Evolutionary conservation across 2,329 filamentous ascomycete species (phyloP), one percentile per base, ranked within the genome.

Genomic region (Pezicula rhizophila): DNA sequence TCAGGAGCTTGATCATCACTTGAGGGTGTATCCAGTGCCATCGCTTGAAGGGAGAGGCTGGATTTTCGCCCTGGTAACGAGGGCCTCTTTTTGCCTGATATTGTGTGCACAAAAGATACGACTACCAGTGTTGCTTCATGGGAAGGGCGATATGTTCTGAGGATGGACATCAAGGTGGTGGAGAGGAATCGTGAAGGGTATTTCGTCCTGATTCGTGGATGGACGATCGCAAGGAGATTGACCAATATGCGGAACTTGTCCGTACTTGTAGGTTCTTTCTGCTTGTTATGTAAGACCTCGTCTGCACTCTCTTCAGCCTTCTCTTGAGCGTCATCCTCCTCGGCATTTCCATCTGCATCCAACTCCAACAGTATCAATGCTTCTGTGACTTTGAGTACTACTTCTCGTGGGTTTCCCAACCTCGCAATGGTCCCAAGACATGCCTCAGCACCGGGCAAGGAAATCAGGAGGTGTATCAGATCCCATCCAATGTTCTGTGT

Each of bases 401-500:
- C 85, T 66, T 93, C 88, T 45, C 87, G 75, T 1, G 88, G 88
- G 62, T 92, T 93, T 45, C 87, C 88, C 35, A 89, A 74, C 20
- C 83, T 78, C 28, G 87, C 87, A 46, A 92, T 82, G 26, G 84
- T 86, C 62, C 85, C 79, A 14, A 92, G 73, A 62, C 87, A 90
- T 55, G 75, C 67, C 57, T 86, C 82, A n/a, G 83, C 84, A 11
- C 77, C 80, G 1, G 85, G 75, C 5, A 89, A 69, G 33, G 80
- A 75, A 20, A 90, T 74, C 4, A 93, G 76, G 60, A 89, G 79
- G 62, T 87, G 84, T 18, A 93, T 84, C 45, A 92, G 70, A 64
- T 93, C 88, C 88, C 88, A 93, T 44, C 88, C 88, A 59, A 92
- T 90, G 49, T 89, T 85, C 52, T 78, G 79, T 2, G 86, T 88